Conservation (phyloP, 1,284 basidiomycete genomes). For the Sphagnurus paluster region DNA sequence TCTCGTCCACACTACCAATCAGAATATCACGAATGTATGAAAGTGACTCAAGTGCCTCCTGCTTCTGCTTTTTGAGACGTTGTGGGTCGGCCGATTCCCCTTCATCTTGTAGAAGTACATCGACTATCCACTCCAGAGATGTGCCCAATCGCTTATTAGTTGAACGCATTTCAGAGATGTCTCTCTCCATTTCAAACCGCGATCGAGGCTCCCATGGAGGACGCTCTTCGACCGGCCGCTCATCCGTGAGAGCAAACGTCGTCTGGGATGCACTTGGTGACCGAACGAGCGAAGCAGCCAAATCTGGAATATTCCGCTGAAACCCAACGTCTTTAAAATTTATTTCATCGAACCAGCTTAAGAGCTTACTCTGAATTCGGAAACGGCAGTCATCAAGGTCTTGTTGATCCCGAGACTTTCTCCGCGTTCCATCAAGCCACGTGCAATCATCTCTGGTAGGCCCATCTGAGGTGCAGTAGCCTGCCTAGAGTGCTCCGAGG, state of each 20-base stretch:
- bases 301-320: constrained; percentile 82
- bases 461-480: constrained; percentile 23
- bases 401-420: constrained; percentile 81
- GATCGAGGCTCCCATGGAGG: constrained; percentile 66
- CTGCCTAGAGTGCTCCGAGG: constrained; percentile 16
- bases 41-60: constrained; percentile 71
- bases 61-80: constrained; percentile 46
- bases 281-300: constrained; percentile 66
- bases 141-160: constrained; percentile 65
- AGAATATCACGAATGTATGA: constrained; percentile 76
- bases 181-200: constrained; percentile 66
- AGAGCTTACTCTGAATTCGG: constrained; percentile 62
- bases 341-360: not conserved
- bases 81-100: constrained; percentile 39
- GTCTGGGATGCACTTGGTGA: constrained; percentile 47
- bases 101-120: constrained; percentile 62
- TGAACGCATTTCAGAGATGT: constrained; percentile 49
- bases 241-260: constrained; percentile 65
- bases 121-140: constrained; percentile 70
- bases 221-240: constrained; percentile 53
- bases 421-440: constrained; percentile 70
- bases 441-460: constrained; percentile 69
- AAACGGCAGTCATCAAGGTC: constrained; percentile 74
- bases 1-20: constrained; percentile 45
- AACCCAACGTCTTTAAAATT: constrained; percentile 7